phyloP scores from a whole-genome alignment of 2,329 filamentous ascomycete genomes.

The Magnaporthales sp. region DNA sequence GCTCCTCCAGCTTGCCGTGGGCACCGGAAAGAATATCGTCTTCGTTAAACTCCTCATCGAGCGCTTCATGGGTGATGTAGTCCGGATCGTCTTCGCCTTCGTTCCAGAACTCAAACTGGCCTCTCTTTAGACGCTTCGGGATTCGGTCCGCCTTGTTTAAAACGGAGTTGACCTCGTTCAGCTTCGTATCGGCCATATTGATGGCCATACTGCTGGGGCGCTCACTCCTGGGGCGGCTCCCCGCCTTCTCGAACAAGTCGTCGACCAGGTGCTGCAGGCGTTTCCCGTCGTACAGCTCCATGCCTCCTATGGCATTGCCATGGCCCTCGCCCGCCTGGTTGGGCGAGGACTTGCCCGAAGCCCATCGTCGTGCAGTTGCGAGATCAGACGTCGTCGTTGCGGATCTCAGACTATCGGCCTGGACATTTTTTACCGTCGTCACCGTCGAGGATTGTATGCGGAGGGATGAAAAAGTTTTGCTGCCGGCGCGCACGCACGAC shows the following conservation, averaged over 20 bases:
- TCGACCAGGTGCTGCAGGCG: not conserved
- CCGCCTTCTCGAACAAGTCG: not conserved
- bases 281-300: conserved; percentile 4
- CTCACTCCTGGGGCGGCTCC: not conserved
- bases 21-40: conserved; percentile 79
- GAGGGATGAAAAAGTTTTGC: not conserved
- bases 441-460: not conserved
- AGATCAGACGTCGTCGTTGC: not conserved
- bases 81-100: conserved; percentile 39
- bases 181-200: not conserved
- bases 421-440: not conserved
- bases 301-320: conserved; percentile 6
- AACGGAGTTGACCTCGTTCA: not conserved
- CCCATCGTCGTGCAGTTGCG: not conserved
- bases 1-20: conserved; percentile 80
- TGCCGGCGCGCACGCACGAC: conserved; percentile 5
- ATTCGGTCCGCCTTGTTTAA: not conserved
- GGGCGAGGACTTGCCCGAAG: not conserved
- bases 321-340: not conserved
- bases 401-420: not conserved
- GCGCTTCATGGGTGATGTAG: conserved; percentile 34
- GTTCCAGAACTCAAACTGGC: conserved; percentile 32
- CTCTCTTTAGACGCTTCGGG: not conserved
- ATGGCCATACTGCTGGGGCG: not conserved
- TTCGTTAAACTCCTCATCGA: conserved; percentile 59